Percentiles rank a stretch among this genome's conserved stretches.
Evolutionary conservation across 2,329 filamentous ascomycete species (phyloP).

Genomic region (Neophaeococcomyces mojaviensis): DNA sequence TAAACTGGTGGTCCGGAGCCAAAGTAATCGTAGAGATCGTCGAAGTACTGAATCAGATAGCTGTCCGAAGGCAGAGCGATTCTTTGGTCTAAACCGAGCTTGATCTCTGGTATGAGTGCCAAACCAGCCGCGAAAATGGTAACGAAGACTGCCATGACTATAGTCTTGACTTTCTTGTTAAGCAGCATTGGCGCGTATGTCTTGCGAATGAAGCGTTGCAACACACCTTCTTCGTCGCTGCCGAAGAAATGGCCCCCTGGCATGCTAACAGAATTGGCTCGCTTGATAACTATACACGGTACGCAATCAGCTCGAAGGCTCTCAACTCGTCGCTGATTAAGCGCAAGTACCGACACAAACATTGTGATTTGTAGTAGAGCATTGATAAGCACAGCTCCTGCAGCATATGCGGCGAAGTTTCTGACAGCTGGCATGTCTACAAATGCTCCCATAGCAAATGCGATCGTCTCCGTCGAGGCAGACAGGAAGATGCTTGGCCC

Average conservation of each 20-base stretch:
- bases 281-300: constrained; percentile 76
- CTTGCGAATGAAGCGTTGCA: constrained; percentile 86
- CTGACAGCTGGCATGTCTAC: constrained; percentile 97
- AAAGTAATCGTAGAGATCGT: constrained; percentile 89
- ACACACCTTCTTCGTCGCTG: constrained; percentile 69
- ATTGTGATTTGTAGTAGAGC: constrained; percentile 94
- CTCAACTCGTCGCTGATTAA: constrained; percentile 88
- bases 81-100: constrained; percentile 86
- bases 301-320: constrained; percentile 83
- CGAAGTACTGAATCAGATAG: constrained; percentile 92
- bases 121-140: constrained; percentile 79
- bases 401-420: constrained; percentile 95
- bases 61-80: constrained; percentile 90
- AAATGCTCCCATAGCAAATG: constrained; percentile 84
- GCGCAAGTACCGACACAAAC: constrained; percentile 83
- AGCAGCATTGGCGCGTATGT: constrained; percentile 77
- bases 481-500: constrained; percentile 94
- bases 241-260: constrained; percentile 63
- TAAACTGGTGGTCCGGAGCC: constrained; percentile 90
- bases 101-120: constrained; percentile 73
- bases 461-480: constrained; percentile 86
- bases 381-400: constrained; percentile 94
- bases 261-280: constrained; percentile 58
- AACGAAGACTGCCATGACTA: constrained; percentile 72
- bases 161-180: constrained; percentile 69